These are phyloP conservation scores for Luffa aegyptiaca DNA, from an alignment of 306 rosid genomes.

Conservation along the genomic window DNA sequence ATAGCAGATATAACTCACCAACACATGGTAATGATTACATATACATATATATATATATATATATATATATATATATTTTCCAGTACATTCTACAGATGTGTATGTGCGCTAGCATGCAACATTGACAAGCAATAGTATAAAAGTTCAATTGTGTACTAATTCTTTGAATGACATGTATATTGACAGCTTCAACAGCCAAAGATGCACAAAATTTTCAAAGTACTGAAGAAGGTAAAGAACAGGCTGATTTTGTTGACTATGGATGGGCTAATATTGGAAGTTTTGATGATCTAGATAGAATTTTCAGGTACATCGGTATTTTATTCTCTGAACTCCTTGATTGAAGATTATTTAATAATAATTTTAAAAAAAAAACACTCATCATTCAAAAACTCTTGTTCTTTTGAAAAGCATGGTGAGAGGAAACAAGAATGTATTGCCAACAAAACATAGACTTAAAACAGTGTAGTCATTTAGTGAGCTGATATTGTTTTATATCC, in stretches of 20 bases:
- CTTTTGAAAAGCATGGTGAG: neutral
- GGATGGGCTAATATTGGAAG: conserved; percentile 89
- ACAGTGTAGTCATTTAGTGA: neutral
- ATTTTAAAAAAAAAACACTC: neutral
- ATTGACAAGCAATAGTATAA: neutral
- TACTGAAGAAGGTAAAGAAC: conserved; percentile 53
- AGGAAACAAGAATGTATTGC: neutral
- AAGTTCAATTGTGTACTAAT: neutral
- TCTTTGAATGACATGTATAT: conserved; percentile 19
- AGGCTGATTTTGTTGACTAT: conserved; percentile 69
- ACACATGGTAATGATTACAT: conserved; percentile 21
- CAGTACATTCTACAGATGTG: conserved; percentile 6
- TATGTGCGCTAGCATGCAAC: neutral
- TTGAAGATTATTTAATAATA: neutral
- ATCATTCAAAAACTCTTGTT: neutral
- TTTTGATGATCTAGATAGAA: conserved; percentile 84
- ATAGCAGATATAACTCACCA: conserved; percentile 24
- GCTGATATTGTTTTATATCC: neutral
- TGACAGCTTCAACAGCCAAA: conserved; percentile 44
- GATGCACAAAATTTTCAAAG: conserved; percentile 43
- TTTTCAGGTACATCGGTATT: conserved; percentile 61
- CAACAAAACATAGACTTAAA: neutral
- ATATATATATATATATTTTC: too few species aligned
- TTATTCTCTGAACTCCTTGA: conserved; percentile 6
- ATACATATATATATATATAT: too few species aligned